These are phyloP conservation scores for Coemansia sp. DNA, from an alignment of 192 early-diverging fungal species.

Conservation along the genomic window DNA sequence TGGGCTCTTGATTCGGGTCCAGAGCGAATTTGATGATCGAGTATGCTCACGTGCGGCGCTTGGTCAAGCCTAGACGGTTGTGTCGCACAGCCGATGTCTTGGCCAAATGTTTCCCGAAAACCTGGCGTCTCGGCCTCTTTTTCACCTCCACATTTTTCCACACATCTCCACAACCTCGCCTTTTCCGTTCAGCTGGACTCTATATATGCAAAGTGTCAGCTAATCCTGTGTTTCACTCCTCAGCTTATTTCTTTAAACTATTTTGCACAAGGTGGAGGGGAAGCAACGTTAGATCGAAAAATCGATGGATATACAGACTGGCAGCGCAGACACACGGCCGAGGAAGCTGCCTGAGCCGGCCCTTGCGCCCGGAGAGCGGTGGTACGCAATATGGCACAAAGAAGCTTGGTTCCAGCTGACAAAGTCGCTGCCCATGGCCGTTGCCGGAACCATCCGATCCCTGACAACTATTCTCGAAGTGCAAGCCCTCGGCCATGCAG, in stretches of 20 bases:
- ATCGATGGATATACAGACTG: not conserved
- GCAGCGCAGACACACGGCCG: not conserved
- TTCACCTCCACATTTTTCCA: not conserved
- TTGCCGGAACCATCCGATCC: constrained; percentile 65
- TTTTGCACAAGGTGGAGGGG: not conserved
- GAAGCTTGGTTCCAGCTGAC: constrained; percentile 31
- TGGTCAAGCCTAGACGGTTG: too few species aligned
- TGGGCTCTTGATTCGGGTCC: not conserved
- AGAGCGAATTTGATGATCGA: too few species aligned
- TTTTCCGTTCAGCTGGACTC: constrained; percentile 2
- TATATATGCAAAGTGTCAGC: not conserved
- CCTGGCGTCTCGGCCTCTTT: not conserved
- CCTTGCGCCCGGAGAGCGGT: not conserved
- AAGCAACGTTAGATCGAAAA: not conserved
- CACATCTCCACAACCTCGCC: not conserved
- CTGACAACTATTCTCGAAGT: constrained; percentile 64
- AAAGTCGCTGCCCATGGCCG: constrained; percentile 58
- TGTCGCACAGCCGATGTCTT: not conserved
- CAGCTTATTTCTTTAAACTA: not conserved
- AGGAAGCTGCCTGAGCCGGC: not conserved
- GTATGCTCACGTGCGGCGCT: too few species aligned
- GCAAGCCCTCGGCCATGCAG: constrained; percentile 64
- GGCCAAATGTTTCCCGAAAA: not conserved
- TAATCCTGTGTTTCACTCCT: not conserved
- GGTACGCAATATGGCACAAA: constrained; percentile 18